Evolutionary conservation across 108 stramenopile species (phyloP), one percentile per base, ranked within the genome.

Genomic region (Nannochloropsis salina): DNA sequence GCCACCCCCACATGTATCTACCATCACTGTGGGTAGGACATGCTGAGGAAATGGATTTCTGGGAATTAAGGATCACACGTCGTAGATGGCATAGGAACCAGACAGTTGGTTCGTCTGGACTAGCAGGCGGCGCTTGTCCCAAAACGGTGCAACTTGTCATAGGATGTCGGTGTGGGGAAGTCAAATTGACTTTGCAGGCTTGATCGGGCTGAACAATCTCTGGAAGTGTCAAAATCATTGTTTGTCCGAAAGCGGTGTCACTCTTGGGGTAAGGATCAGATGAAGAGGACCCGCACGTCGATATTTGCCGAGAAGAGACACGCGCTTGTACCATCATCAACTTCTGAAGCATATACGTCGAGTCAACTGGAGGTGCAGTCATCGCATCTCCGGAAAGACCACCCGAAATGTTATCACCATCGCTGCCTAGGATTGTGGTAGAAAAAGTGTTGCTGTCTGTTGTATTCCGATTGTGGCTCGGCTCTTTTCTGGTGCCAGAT

Each of bases 251-350:
- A 4, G 61, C 61, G 15, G 20, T n/a, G 1, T 74, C 61, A 74
- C 61, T 74, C 20, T 74, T 74, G 61, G 61, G 15, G 61, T 1
- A 74, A n/a, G 6, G n/a, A 74, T 15, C 15, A 6, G n/a, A n/a
- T 15, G 61, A 74, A n/a, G 61, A 74, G 61, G 61, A 74, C n/a
- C 31, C 31, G 31, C 31, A 31, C 31, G 31, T 31, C 31, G 31
- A 31, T 31, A 31, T 31, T 31, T 31, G 31, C 31, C 31, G 31
- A 31, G 61, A 8, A 15, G 61, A 74, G 20, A 74, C 61, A n/a
- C 61, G 61, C n/a, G 61, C 61, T 74, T 74, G 61, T n/a, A 74
- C 61, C 61, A 74, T 74, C 61, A 74, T 74, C 20, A 74, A 74
- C 20, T 74, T 74, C 61, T 74, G 61, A 74, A n/a, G 20, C 61